Evolutionary conservation across 352 stramenopile genomes (phyloP), one percentile per base, ranked within the genome.

Genomic region (Pythium aristosporum): DNA sequence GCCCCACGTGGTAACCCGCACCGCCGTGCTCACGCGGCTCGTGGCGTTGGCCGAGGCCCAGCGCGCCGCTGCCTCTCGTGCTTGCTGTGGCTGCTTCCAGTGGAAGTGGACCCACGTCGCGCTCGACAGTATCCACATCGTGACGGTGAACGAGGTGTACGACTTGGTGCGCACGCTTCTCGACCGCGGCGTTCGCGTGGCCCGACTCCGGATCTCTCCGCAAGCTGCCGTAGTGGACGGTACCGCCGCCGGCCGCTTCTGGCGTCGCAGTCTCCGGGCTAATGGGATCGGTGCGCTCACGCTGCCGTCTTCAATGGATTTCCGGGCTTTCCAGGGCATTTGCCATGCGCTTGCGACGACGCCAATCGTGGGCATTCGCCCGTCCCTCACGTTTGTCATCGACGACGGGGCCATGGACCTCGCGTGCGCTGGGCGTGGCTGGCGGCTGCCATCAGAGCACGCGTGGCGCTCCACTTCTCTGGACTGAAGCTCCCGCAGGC

Each of bases 11-110:
- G 25, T 28, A 10, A 25, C 15, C 6, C 3, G 16, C 18, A 20
- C 11, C 5, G 12, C 23, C 34, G 18, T 47, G 36, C 51, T 58
- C n/a, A 15, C 51, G 51, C 51, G 51, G 51, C 32, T 58, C 36
- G 36, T 48, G 34, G 20, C 23, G 10, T 18, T 58, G 16, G 51
- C 51, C 20, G 20, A 58, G 51, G 5, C 4, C 30, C 32, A 43
- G 15, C 28, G 12, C 20, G 20, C 8, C 16, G 3, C 18, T 15
- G 13, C 11, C 11, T 39, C 34, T 39, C 25, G 25, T 28, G 36
- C 46, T 12, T 1, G 2, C 7, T 5, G 34, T 13, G 11, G 8
- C 8, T 2, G 34, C 1, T 39, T 39, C 34, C 34, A 39, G 34
- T 39, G 34, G 34, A 39, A 9, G 34, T 58, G 51, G 51, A 48